phyloP scores from a whole-genome alignment of 768 basidiomycete genomes.

The Wakefieldia striispora region DNA sequence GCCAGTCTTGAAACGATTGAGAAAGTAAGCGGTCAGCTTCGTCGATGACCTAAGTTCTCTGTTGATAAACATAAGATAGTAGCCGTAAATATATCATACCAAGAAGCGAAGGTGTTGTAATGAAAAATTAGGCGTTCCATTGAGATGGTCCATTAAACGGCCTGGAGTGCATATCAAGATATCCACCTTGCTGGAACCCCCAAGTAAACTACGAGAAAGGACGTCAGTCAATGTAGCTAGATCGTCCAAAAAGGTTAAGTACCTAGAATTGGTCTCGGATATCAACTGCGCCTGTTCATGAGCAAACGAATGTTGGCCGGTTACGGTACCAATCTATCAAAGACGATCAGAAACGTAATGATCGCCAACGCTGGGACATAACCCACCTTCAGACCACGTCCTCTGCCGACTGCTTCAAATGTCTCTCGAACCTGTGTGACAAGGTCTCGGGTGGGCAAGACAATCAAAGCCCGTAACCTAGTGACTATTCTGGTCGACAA shows the following conservation, averaged over 20 bases:
- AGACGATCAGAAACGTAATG: constrained; percentile 2
- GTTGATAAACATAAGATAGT: not conserved
- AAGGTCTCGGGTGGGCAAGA: constrained; percentile 92
- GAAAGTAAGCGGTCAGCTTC: constrained; percentile 96
- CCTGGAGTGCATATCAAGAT: constrained; percentile 96
- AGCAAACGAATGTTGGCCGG: constrained; percentile 91
- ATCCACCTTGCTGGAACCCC: constrained; percentile 90
- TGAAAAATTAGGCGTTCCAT: constrained; percentile 84
- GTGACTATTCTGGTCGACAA: constrained; percentile 75
- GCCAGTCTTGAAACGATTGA: constrained; percentile 96
- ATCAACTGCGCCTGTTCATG: constrained; percentile 87
- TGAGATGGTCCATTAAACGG: constrained; percentile 89
- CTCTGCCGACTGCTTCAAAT: constrained; percentile 80
- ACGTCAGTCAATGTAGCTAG: not conserved
- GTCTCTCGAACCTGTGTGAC: constrained; percentile 92
- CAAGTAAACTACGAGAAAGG: constrained; percentile 51
- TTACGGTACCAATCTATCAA: constrained; percentile 68
- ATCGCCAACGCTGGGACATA: not conserved
- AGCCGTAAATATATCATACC: constrained; percentile 43
- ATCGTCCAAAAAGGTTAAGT: not conserved
- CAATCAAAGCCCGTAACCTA: constrained; percentile 80
- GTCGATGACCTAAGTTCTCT: constrained; percentile 73
- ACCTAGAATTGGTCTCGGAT: constrained; percentile 56
- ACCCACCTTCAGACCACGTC: constrained; percentile 78
- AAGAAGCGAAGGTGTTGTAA: constrained; percentile 94